Base-by-base conservation (phyloP, 148 eudicot species). In the Euryodendron excelsum region DNA sequence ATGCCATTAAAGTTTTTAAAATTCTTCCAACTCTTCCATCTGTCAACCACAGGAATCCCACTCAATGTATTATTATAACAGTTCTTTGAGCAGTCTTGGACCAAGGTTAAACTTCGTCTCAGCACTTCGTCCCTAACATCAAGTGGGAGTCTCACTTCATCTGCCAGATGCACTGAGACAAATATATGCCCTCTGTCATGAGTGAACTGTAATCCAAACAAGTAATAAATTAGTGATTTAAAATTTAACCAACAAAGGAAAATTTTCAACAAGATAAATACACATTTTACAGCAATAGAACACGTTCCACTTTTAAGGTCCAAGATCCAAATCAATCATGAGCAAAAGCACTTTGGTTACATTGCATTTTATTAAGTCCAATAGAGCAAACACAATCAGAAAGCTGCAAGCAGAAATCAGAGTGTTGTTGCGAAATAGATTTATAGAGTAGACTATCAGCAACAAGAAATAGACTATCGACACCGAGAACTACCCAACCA, bases 111-210 rank as follows among this genome's bases (percentile, higher is more conserved):
- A 74, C 88, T 87, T 82, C 79, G 88, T 81, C 48, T 78, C 34
- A 91, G 84, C 60, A 90, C 87, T 89, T 84, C 89, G 78, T 90
- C 89, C 80, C 79, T 86, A 75, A 47, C 66, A 71, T 88, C 86
- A 60, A 77, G 55, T 23, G 91, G 85, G 50, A n/a, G 31, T 63
- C 76, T 85, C 78, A 85, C 88, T 91, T 96, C 97, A 50, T 90
- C 90, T 15, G 86, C 93, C 39, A 96, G 72, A 84, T 96, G 98
- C 25, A 96, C 95, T 3, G 94, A 79, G 75, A 96, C 93, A 65
- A 96, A 93, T 48, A 96, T 89, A 76, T 96, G 99, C 67, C 99
- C 99, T 64, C 82, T 87, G 15, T 87, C 86, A 14, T 89, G 85
- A 31, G 93, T 91, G 84, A 96, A 96, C 99, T 96, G 92, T 88